phyloP scores from a whole-genome alignment of 2,329 filamentous ascomycete genomes.

The Aspergillus cejpii region DNA sequence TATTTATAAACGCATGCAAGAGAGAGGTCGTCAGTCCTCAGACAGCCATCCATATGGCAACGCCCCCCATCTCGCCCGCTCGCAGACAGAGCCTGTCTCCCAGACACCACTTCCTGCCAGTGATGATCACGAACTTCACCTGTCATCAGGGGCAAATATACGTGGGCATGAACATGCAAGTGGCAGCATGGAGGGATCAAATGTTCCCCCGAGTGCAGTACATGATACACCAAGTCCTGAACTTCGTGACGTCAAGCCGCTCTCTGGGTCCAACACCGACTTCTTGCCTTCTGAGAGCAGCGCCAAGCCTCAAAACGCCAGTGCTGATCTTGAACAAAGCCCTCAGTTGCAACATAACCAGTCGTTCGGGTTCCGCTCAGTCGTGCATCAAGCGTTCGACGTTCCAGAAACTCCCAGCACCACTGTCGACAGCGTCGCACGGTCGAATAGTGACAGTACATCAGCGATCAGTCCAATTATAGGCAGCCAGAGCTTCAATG shows the following conservation, averaged over 20 bases:
- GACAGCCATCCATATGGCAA: slow-evolving; percentile 56
- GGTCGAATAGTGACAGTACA: slow-evolving; percentile 59
- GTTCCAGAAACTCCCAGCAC: slow-evolving; percentile 50
- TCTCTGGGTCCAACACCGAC: slow-evolving; percentile 36
- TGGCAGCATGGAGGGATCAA: background rate
- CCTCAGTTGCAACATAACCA: slow-evolving; percentile 46
- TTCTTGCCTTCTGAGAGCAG: slow-evolving; percentile 17
- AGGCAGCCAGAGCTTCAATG: slow-evolving; percentile 33
- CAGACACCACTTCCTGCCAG: slow-evolving; percentile 1
- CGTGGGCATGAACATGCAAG: background rate
- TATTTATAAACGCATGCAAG: slow-evolving; percentile 65
- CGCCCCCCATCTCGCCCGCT: slow-evolving; percentile 28
- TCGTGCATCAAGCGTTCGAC: slow-evolving; percentile 61
- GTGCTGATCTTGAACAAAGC: slow-evolving; percentile 13
- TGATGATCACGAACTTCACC: slow-evolving; percentile 6
- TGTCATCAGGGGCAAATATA: background rate
- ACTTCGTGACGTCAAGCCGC: slow-evolving; percentile 40
- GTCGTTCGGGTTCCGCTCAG: slow-evolving; percentile 52
- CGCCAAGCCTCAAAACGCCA: slow-evolving; percentile 9
- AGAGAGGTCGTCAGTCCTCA: slow-evolving; percentile 49
- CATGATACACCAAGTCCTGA: slow-evolving; percentile 18
- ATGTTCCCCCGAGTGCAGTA: slow-evolving; percentile 1
- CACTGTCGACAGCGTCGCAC: slow-evolving; percentile 47
- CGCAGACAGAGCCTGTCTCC: slow-evolving; percentile 3
- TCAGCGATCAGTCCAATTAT: slow-evolving; percentile 61